A percentile compares a stretch with the other conserved stretches of the same genome.
These are phyloP conservation scores for Conoideocrella luteorostrata DNA, from an alignment of 2,329 filamentous ascomycete genomes.

Conservation along the genomic window DNA sequence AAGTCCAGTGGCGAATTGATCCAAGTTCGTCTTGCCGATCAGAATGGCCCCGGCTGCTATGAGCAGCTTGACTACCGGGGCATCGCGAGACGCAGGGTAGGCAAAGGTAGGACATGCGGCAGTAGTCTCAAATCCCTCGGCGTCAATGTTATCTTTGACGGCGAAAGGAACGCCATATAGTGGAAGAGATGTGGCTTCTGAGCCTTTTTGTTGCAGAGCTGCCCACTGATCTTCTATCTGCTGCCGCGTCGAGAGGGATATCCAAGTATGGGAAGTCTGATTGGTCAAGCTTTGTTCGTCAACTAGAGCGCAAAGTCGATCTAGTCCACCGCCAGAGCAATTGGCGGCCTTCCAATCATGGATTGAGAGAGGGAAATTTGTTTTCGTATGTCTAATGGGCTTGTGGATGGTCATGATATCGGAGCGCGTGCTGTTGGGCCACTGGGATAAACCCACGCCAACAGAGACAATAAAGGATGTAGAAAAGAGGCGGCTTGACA, in stretches of 20 bases:
- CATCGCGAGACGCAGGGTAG: constrained; percentile 36
- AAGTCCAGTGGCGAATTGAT: constrained; percentile 58
- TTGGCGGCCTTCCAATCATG: not conserved
- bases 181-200: constrained; percentile 26
- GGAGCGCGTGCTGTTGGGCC: not conserved
- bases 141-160: constrained; percentile 51
- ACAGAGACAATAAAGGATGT: not conserved
- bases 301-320: not conserved
- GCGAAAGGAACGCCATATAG: constrained; percentile 53
- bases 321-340: not conserved
- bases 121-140: constrained; percentile 43
- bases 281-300: not conserved
- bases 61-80: constrained; percentile 41
- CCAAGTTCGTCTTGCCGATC: constrained; percentile 54
- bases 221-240: not conserved
- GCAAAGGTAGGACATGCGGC: constrained; percentile 44
- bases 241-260: not conserved
- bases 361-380: not conserved
- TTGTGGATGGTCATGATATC: not conserved
- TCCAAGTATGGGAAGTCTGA: not conserved
- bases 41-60: constrained; percentile 48
- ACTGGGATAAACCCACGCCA: not conserved
- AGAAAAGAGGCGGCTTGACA: not conserved
- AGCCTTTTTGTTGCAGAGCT: not conserved
- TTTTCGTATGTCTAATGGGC: not conserved